Evolutionary conservation across 2,329 filamentous ascomycete species (phyloP), one percentile per base, ranked within the genome.

Genomic region (Albophoma yamanashiensis): DNA sequence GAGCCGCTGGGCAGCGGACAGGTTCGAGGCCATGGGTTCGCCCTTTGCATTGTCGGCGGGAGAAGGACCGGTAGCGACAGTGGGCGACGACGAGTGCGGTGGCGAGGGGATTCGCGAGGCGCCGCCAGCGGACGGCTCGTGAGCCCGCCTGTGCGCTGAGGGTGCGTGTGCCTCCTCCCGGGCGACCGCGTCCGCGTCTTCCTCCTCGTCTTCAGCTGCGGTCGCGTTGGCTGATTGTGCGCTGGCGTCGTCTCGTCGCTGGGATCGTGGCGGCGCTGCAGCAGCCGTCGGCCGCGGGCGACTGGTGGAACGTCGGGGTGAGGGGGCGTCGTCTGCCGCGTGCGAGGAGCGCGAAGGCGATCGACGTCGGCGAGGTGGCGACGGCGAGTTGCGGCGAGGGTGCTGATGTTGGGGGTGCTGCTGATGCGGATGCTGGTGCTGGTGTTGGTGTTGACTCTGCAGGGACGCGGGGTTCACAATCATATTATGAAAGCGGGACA

Each of bases 401-500:
- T 62, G 50, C 36, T 53, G 45, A 25, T 27, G 45, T 6, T 50
- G 45, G 14, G 43, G 17, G 40, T 43, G 45, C 22, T 78, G 69
- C 61, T 62, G 31, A 34, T 4, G 45, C 12, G 14, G 15, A 7
- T 52, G 47, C 4, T 31, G 47, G 8, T 52, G 27, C n/a, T 56
- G 68, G 53, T 76, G 76, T 64, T 76, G 77, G 65, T 79, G 77
- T 64, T 79, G 78, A 64, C 76, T 77, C 64, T 76, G 77, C 64
- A 73, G 74, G 64, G 78, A 67, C 57, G 75, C 75, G 53, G 79
- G 73, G 60, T 76, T 74, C 61, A 77, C 75, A 78, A 91, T 88
- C 81, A 86, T 89, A 77, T 81, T 85, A 78, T 85, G 84, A 75
- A 88, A 87, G 76, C 85, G 83, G 68, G 84, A 81, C 67, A 86